phyloP scores from a whole-genome alignment of 2,329 filamentous ascomycete genomes.

The Claviceps spartinae region DNA sequence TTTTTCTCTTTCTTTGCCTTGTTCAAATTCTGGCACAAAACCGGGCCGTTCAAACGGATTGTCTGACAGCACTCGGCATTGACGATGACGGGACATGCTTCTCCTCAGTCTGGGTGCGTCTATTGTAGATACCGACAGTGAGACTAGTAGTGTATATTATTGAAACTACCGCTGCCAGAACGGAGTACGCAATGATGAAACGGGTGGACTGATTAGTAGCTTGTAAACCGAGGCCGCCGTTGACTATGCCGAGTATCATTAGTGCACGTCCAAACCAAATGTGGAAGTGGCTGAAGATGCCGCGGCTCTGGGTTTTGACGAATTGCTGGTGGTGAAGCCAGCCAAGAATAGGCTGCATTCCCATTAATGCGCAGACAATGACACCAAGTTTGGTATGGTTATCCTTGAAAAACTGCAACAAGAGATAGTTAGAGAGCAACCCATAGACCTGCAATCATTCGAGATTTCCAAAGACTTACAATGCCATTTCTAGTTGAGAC shows the following conservation, averaged over 20 bases:
- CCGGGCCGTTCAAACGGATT: not conserved
- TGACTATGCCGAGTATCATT: conserved; percentile 46
- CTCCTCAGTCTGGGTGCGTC: not conserved
- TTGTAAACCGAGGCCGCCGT: conserved; percentile 48
- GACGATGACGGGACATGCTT: not conserved
- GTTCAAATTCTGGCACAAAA: not conserved
- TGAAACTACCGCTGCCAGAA: conserved; percentile 38
- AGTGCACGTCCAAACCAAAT: conserved; percentile 49
- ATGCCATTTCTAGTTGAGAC: conserved; percentile 24
- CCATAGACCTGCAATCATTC: not conserved
- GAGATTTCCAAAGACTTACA: conserved; percentile 23
- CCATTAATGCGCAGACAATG: conserved; percentile 38
- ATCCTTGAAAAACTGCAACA: conserved; percentile 33
- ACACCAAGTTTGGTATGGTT: conserved; percentile 44
- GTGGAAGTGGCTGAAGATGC: conserved; percentile 40
- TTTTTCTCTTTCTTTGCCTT: not conserved
- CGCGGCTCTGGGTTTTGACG: conserved; percentile 31
- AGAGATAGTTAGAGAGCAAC: not conserved
- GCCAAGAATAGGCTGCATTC: conserved; percentile 45
- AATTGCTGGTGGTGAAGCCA: conserved; percentile 43
- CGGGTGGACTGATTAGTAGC: conserved; percentile 27
- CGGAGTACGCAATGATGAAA: conserved; percentile 40
- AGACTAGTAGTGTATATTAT: conserved; percentile 25
- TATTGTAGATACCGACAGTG: not conserved
- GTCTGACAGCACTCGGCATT: not conserved